Evolutionary conservation across 1,139 yeast genomes (phyloP), one percentile per base, ranked within the genome.

Genomic region (Zygoascus sp.): DNA sequence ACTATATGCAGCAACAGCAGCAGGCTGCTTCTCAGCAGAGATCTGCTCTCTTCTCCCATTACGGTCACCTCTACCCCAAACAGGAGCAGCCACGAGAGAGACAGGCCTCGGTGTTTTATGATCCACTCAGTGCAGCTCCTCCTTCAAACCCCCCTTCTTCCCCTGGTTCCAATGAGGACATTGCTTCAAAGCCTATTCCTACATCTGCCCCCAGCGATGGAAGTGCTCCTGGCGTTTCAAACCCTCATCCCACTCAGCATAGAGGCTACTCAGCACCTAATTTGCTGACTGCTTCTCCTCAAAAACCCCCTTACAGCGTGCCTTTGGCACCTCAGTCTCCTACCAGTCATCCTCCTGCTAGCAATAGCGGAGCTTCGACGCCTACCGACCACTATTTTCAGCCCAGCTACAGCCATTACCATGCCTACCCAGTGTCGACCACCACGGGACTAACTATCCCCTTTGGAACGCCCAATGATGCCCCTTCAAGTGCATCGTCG

Each of bases 51-150:
- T 42, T 43, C 30, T 44, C 50, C 7, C 40, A 42, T 20, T 40
- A 40, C 23, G 35, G 44, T 5, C 45, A 37, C 28, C 27, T 42
- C 7, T 42, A 32, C 40, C 21, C 43, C 13, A 40, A 19, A 15
- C 25, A 30, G 8, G 25, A 28, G 34, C 27, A 40, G 30, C 39
- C 13, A 37, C 44, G 63, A 9, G 70, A 66, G 35, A 48, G 60
- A 38, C 51, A 59, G 13, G 53, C 53, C 16, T 57, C 63, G 8
- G 54, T 62, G 30, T 55, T 54, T 43, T 62, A 57, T 44, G 64
- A 61, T 37, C 64, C 64, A 17, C 45, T 59, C 42, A 42, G 38
- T 34, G 21, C 48, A 22, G 22, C 38, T 42, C 32, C 49, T 38
- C 30, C 37, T 2, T 28, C 38, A n/a, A 35, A 35, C 13, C 39